A percentile compares a stretch with the other conserved stretches of the same genome.
These are phyloP conservation scores for Russula sp. DNA, from an alignment of 768 basidiomycete species.

Conservation along the genomic window DNA sequence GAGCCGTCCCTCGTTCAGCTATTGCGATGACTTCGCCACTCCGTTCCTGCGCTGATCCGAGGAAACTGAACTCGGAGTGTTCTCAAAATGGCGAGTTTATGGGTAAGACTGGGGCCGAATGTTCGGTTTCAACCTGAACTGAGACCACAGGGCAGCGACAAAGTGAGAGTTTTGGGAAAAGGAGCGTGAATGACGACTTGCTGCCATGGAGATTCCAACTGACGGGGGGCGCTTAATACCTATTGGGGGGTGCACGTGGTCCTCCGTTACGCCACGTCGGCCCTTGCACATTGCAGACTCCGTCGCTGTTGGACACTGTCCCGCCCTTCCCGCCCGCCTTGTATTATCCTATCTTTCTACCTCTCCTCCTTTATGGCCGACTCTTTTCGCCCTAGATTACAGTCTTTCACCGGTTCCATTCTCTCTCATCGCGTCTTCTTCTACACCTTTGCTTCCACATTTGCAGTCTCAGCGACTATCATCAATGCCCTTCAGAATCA, in stretches of 20 bases:
- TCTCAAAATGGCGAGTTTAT: slow-evolving; percentile 12
- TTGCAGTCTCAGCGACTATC: slow-evolving; percentile 68
- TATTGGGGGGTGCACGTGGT: no score
- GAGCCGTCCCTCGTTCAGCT: background rate
- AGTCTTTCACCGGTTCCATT: slow-evolving; percentile 44
- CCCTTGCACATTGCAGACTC: background rate
- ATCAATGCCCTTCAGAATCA: slow-evolving; percentile 74
- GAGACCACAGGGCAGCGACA: background rate
- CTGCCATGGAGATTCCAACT: background rate
- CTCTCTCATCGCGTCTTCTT: slow-evolving; percentile 60
- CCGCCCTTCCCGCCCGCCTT: background rate
- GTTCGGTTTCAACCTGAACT: background rate
- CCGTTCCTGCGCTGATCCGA: slow-evolving; percentile 15
- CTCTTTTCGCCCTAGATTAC: slow-evolving; percentile 46
- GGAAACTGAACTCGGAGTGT: slow-evolving; percentile 9
- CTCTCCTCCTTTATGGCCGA: slow-evolving; percentile 32
- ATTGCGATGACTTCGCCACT: slow-evolving; percentile 2
- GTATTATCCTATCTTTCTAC: background rate
- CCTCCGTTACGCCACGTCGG: slow-evolving; percentile 9
- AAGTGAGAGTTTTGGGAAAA: background rate
- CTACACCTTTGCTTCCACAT: slow-evolving; percentile 61
- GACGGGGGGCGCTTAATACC: no score
- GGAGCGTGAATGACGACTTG: background rate
- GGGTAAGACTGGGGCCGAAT: background rate
- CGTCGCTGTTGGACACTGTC: no score